Percentiles rank a stretch among this genome's conserved stretches.
Conservation (phyloP, 2,329 filamentous ascomycete species). For the Fusarium verticillioides region DNA sequence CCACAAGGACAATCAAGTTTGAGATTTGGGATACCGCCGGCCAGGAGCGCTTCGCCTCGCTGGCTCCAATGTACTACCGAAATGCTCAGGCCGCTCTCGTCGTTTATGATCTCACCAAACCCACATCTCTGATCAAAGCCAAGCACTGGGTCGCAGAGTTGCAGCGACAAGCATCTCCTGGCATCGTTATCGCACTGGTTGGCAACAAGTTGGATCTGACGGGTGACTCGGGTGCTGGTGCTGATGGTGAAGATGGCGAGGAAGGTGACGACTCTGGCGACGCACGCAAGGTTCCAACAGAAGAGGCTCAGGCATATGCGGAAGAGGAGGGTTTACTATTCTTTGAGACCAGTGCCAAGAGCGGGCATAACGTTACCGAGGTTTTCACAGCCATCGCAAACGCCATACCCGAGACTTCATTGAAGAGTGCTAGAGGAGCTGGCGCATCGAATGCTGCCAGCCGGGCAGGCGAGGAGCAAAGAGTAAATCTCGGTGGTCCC, state of each 20-base stretch:
- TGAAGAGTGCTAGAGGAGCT: slow-evolving; percentile 86
- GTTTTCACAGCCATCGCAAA: slow-evolving; percentile 99
- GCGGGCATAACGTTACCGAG: slow-evolving; percentile 90
- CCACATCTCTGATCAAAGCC: slow-evolving; percentile 93
- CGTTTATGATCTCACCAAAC: slow-evolving; percentile 98
- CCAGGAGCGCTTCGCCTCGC: slow-evolving; percentile 95
- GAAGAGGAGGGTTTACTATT: slow-evolving; percentile 95
- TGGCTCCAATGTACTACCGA: slow-evolving; percentile 99
- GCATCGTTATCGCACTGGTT: slow-evolving; percentile 96
- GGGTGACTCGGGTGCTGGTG: slow-evolving; percentile 62
- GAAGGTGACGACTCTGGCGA: slow-evolving; percentile 74
- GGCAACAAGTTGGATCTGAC: slow-evolving; percentile 97
- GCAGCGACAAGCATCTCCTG: slow-evolving; percentile 93
- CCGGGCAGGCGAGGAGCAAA: slow-evolving; percentile 72
- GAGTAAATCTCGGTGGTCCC: slow-evolving; percentile 84
- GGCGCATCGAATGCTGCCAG: slow-evolving; percentile 71
- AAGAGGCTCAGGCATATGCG: slow-evolving; percentile 91
- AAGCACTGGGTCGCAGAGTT: slow-evolving; percentile 99
- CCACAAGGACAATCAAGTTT: slow-evolving; percentile 90
- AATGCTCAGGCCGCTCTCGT: slow-evolving; percentile 98
- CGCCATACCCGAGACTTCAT: slow-evolving; percentile 93
- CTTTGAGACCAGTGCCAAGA: slow-evolving; percentile 98
- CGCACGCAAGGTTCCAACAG: slow-evolving; percentile 88
- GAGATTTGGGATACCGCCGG: slow-evolving; percentile 99
- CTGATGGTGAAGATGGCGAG: slow-evolving; percentile 59